These are phyloP conservation scores for Hamamelis virginiana DNA, from an alignment of 164 flowering plant species.

Conservation along the genomic window DNA sequence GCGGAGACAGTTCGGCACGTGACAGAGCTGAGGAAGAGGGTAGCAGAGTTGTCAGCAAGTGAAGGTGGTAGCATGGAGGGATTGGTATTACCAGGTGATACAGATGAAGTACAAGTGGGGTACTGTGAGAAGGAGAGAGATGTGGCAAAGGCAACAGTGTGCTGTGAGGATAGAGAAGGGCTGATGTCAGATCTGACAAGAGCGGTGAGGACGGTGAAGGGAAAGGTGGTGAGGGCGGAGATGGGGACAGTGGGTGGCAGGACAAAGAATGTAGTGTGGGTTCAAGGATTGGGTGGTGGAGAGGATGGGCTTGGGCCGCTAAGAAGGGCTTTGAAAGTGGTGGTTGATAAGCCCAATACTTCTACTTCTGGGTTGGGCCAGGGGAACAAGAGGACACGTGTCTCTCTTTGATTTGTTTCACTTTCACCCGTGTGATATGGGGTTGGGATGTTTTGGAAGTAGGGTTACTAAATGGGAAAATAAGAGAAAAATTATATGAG, in stretches of 20 bases:
- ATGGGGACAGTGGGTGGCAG: conserved; percentile 51
- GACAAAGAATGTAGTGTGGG: conserved; percentile 33
- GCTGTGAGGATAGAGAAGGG: conserved; percentile 44
- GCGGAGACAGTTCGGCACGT: conserved; percentile 36
- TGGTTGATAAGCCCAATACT: conserved; percentile 21
- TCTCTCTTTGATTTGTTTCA: not conserved
- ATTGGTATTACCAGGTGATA: conserved; percentile 26
- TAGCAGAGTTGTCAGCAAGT: conserved; percentile 17
- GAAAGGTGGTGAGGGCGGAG: conserved; percentile 38
- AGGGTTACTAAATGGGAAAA: too few species aligned
- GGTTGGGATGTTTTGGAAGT: too few species aligned
- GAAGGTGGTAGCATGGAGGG: not conserved
- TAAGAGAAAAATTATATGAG: too few species aligned
- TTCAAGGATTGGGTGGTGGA: conserved; percentile 20
- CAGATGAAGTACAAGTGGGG: conserved; percentile 27
- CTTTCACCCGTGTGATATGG: not conserved
- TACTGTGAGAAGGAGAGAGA: conserved; percentile 10
- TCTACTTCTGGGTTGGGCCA: conserved; percentile 20
- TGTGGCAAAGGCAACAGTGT: conserved; percentile 30
- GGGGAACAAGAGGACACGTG: not conserved
- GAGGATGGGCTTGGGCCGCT: conserved; percentile 24
- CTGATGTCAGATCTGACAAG: conserved; percentile 30
- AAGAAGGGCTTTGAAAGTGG: conserved; percentile 31
- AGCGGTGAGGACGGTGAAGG: conserved; percentile 33
- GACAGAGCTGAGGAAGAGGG: conserved; percentile 34